Evolutionary conservation across 75 land plant genomes (phyloP).

Genomic region (Sequoiadendron giganteum): DNA sequence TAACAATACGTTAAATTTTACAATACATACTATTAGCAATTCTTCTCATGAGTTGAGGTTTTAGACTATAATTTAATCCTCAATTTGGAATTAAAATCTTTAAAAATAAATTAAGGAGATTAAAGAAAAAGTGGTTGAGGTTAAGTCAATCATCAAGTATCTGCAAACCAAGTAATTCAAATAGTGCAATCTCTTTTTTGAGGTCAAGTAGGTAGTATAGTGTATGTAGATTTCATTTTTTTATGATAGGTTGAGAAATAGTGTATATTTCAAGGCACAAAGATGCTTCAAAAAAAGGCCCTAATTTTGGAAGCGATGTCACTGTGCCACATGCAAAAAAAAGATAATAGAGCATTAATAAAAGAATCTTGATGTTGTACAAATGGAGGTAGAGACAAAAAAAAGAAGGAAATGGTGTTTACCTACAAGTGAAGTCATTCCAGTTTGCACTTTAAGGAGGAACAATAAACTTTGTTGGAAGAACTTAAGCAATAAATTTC

Average conservation of each 20-base stretch:
- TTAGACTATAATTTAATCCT: not conserved
- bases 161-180: conserved; percentile 46
- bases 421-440: not conserved
- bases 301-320: conserved; percentile 51
- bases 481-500: not conserved
- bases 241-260: conserved; percentile 64
- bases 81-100: conserved; percentile 33
- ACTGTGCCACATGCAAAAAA: conserved; percentile 75
- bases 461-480: not conserved
- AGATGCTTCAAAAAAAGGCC: conserved; percentile 36
- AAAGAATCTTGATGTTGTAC: conserved; percentile 69
- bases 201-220: not conserved
- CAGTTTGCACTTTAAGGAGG: not conserved
- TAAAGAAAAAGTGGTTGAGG: conserved; percentile 53
- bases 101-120: conserved; percentile 62
- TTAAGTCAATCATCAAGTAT: conserved; percentile 49
- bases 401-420: conserved; percentile 28
- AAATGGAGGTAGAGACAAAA: conserved; percentile 67
- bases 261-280: conserved; percentile 64
- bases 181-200: not conserved
- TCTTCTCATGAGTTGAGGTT: not conserved
- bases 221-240: not conserved
- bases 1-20: not conserved
- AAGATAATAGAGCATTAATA: conserved; percentile 74
- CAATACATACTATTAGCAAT: not conserved